Evolutionary conservation across 176 grass and related monocot species (phyloP).

Genomic region (Juncus effusus): DNA sequence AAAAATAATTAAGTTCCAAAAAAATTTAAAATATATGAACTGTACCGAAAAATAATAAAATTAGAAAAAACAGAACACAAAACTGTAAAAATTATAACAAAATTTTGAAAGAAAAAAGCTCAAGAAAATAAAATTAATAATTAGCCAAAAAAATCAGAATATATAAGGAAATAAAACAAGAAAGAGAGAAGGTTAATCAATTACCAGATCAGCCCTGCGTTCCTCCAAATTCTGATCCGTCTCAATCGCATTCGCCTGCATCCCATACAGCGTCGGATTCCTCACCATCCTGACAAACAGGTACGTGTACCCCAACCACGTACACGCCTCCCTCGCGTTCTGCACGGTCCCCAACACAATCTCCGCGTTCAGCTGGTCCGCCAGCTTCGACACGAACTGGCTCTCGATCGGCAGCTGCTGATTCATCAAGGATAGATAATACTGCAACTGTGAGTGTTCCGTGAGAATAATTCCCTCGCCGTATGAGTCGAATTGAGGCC

Average conservation of each 20-base stretch:
- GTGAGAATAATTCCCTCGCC: constrained; percentile 97
- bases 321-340: constrained; percentile 88
- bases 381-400: constrained; percentile 81
- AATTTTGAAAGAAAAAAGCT: neutral
- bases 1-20: neutral
- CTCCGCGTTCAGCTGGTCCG: constrained; percentile 94
- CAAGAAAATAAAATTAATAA: neutral
- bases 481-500: constrained; percentile 91
- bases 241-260: constrained; percentile 67
- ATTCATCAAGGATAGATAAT: constrained; percentile 95
- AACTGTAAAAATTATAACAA: neutral
- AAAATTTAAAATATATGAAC: neutral
- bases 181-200: constrained; percentile 7
- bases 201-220: constrained; percentile 92
- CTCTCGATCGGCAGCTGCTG: constrained; percentile 94
- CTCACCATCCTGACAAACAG: constrained; percentile 87
- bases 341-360: constrained; percentile 89
- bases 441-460: constrained; percentile 85
- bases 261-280: constrained; percentile 87
- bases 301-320: constrained; percentile 87
- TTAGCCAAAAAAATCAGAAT: neutral
- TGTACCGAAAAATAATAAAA: no score
- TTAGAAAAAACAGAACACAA: constrained; percentile 8
- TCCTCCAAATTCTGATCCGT: constrained; percentile 77
- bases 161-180: constrained; percentile 1